Evolutionary conservation across 805 yeast species (phyloP).

Genomic region (Saturnispora sanitii): DNA sequence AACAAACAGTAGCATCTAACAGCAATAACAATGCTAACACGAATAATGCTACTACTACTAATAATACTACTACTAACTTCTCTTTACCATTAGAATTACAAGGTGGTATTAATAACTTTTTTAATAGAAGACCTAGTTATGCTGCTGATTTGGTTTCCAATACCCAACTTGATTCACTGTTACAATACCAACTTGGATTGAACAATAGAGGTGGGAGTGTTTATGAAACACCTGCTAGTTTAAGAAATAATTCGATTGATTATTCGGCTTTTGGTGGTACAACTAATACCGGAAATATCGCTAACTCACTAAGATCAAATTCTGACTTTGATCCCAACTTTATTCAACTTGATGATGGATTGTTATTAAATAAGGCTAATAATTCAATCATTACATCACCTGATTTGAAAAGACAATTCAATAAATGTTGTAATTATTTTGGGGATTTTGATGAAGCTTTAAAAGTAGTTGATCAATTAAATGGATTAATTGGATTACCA

Average conservation of each 20-base stretch:
- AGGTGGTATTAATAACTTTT: constrained; percentile 53
- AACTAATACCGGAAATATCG: background rate
- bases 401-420: constrained; percentile 41
- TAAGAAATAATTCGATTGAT: constrained; percentile 11
- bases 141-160: constrained; percentile 43
- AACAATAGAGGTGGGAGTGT: constrained; percentile 7
- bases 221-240: constrained; percentile 4
- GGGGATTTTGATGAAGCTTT: constrained; percentile 33
- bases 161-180: constrained; percentile 15
- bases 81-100: constrained; percentile 49
- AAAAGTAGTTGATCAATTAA: constrained; percentile 30
- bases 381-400: constrained; percentile 46
- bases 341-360: constrained; percentile 49
- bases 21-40: constrained; percentile 8
- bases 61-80: constrained; percentile 24
- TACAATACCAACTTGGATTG: constrained; percentile 17
- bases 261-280: constrained; percentile 7
- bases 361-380: constrained; percentile 42
- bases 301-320: constrained; percentile 1
- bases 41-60: constrained; percentile 4
- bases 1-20: constrained; percentile 7
- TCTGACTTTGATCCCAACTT: constrained; percentile 14
- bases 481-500: constrained; percentile 18
- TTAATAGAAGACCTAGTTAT: constrained; percentile 64
- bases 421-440: constrained; percentile 45